These are phyloP conservation scores for Ziziphus jujuba DNA, from an alignment of 306 rosid genomes.

Conservation along the genomic window DNA sequence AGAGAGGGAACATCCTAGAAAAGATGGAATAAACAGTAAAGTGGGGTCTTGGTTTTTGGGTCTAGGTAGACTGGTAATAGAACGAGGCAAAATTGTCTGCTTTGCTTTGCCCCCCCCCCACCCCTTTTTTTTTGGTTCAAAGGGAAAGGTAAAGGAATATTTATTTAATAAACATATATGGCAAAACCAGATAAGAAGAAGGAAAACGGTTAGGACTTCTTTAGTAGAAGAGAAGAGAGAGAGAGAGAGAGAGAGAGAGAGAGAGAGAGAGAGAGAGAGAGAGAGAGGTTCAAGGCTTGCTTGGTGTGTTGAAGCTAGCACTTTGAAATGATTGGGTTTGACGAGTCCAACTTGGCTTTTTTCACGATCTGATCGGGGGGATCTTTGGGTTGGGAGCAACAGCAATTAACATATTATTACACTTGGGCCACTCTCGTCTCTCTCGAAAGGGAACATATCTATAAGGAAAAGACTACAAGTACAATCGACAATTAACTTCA, in stretches of 20 bases:
- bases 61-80: not conserved
- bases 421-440: no score
- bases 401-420: not conserved
- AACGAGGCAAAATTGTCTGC: not conserved
- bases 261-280: no score
- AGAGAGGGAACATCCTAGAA: not conserved
- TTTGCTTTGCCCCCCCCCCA: conserved; percentile 22
- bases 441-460: no score
- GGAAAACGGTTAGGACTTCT: conserved; percentile 14
- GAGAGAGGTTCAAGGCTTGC: conserved; percentile 37
- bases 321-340: conserved; percentile 72
- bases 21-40: conserved; percentile 18
- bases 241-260: no score
- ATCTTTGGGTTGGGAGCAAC: not conserved
- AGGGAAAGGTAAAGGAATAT: conserved; percentile 9
- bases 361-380: not conserved
- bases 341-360: conserved; percentile 60
- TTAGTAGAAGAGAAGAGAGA: no score
- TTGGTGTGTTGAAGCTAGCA: conserved; percentile 35
- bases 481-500: no score
- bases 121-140: not conserved
- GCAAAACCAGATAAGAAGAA: conserved; percentile 10
- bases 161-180: not conserved
- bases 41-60: conserved; percentile 22
- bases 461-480: no score